Evolutionary conservation across 2,329 filamentous ascomycete species (phyloP), one percentile per base, ranked within the genome.

Genomic region (Calonectria honghensis): DNA sequence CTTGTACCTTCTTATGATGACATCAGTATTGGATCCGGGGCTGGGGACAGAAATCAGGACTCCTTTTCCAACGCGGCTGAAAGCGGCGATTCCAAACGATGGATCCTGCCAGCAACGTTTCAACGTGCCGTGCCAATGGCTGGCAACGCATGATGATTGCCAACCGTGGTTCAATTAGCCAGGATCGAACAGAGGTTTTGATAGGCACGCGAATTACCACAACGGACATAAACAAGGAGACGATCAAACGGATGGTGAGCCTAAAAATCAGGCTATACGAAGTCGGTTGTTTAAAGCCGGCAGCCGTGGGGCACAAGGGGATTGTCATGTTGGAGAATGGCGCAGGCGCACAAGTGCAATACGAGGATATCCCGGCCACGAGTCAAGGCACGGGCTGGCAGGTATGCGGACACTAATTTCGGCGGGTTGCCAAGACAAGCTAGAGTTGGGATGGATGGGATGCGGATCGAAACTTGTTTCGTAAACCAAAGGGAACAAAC

Each of bases 361-460:
- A 27, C 57, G 35, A 41, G 57, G 57, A 39, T 63, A 37, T 24
- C 57, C 57, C 57, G 57, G 57, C 24, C 24, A 41, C 24, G 57
- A 63, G 35, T 63, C 57, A 39, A 63, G 57, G 37, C 57, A 27
- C 35, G 32, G 14, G 57, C 57, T 41, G n/a, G 35, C 32, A 63
- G 14, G 57, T 41, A 63, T 63, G 57, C 57, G 57, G 57, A 63
- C 24, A 63, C 57, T 63, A 63, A 63, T 63, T 63, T 63, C 57
- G 57, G 57, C 4, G 57, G 57, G 24, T 16, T 63, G 57, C 57
- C 57, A 63, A 63, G 57, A 63, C 57, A 14, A 63, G 57, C 57
- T 63, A 63, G 57, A 29, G 14, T 35, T 41, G 39, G 57, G 32
- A 9, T 35, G 32, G 32, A 39, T 41, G 35, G 57, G 37, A 41